These are phyloP conservation scores for Dothistroma septosporum DNA, from an alignment of 2,329 filamentous ascomycete genomes.

Conservation along the genomic window DNA sequence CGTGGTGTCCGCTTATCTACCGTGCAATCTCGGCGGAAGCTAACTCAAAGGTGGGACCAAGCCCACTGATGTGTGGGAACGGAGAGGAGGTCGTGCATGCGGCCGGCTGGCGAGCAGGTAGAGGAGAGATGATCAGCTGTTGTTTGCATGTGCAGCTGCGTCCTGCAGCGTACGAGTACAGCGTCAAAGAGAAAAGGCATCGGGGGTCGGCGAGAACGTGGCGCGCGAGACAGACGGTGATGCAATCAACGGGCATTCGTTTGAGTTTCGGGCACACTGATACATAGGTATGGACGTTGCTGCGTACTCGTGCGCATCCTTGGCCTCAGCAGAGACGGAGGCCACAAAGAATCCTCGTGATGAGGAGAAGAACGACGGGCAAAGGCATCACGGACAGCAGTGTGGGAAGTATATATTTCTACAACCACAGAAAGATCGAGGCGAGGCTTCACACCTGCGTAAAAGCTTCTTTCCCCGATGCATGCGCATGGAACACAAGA, in stretches of 20 bases:
- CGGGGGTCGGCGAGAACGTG: slow-evolving; percentile 4
- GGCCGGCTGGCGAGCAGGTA: background rate
- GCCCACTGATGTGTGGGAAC: background rate
- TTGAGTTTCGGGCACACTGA: background rate
- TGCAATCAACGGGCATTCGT: background rate
- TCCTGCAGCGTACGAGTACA: background rate
- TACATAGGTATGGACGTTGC: no score
- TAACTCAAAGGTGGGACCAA: background rate
- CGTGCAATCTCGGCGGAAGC: background rate
- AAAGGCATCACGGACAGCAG: background rate
- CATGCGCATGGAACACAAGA: background rate
- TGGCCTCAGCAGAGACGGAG: background rate
- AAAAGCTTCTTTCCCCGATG: slow-evolving; percentile 5
- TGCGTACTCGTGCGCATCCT: background rate
- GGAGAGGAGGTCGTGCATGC: background rate
- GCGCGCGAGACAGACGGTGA: background rate
- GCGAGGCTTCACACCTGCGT: background rate
- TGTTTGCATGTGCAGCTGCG: background rate
- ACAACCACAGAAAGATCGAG: background rate
- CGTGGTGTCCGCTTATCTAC: background rate
- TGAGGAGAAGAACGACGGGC: background rate
- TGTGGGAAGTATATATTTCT: background rate
- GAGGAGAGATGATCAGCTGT: background rate
- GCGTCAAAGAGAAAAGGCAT: background rate
- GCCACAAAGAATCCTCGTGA: no score